A percentile compares a stretch with the other conserved stretches of the same genome.
phyloP scores from a whole-genome alignment of 768 basidiomycete genomes.

The Neoboletus subvelutipes region DNA sequence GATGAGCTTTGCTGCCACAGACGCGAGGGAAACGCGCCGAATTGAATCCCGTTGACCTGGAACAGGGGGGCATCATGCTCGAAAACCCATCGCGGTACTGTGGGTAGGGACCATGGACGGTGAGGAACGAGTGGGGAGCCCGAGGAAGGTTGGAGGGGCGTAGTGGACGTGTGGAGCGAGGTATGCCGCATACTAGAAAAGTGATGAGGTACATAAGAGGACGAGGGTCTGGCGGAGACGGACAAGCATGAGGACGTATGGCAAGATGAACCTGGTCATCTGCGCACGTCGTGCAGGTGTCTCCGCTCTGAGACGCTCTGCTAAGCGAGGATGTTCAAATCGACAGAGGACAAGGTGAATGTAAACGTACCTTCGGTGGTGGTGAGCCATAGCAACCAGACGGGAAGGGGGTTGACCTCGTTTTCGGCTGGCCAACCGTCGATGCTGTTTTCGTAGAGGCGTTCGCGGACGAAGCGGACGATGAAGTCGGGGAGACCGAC shows the following conservation, averaged over 20 bases:
- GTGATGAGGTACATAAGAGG: constrained; percentile 9
- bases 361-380: constrained; percentile 46
- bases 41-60: constrained; percentile 27
- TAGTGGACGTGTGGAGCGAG: too few species aligned
- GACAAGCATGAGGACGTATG: not conserved
- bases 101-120: constrained; percentile 46
- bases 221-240: not conserved
- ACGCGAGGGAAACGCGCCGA: constrained; percentile 43
- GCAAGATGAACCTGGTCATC: constrained; percentile 20
- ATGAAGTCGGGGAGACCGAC: constrained; percentile 47
- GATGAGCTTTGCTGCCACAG: constrained; percentile 59
- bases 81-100: constrained; percentile 36
- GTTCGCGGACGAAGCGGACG: too few species aligned
- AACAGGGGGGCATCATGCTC: constrained; percentile 27
- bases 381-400: constrained; percentile 67
- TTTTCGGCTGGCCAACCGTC: constrained; percentile 62
- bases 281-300: not conserved
- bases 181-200: constrained; percentile 50
- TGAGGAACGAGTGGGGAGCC: constrained; percentile 31
- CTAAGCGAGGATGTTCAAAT: constrained; percentile 22
- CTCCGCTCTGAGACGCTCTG: too few species aligned
- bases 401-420: constrained; percentile 46
- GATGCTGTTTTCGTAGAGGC: constrained; percentile 42
- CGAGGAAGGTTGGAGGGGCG: constrained; percentile 37
- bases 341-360: not conserved